Evolutionary conservation across 139 green algal genomes (phyloP).

Genomic region (Medakamo hakoo): DNA sequence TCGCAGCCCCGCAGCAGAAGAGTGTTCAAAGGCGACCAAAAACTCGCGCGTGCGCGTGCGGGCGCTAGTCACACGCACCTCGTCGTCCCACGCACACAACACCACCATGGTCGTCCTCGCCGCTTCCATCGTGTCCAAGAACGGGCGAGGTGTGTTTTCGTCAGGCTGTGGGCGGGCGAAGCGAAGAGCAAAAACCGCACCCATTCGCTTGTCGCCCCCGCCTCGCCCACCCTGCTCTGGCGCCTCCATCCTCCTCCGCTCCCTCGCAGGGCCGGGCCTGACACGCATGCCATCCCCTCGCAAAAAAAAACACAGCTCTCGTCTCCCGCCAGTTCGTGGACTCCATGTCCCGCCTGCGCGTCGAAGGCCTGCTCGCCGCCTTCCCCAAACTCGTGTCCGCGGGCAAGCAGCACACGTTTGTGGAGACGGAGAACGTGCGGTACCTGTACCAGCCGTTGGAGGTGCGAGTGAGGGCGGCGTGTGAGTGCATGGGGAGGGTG

Average conservation of each 20-base stretch:
- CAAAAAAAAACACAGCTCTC: slow-evolving; percentile 73
- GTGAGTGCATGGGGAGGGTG: background rate
- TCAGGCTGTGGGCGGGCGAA: background rate
- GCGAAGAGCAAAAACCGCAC: background rate
- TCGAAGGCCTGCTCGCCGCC: slow-evolving; percentile 93
- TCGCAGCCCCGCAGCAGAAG: no score
- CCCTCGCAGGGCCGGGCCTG: no score
- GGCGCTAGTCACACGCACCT: no score
- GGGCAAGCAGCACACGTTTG: slow-evolving; percentile 96
- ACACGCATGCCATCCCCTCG: no score
- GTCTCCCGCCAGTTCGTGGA: slow-evolving; percentile 95
- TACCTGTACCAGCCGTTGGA: slow-evolving; percentile 99
- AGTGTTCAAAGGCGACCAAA: no score
- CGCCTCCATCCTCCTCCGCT: background rate
- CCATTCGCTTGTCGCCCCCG: background rate
- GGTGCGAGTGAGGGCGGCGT: slow-evolving; percentile 22
- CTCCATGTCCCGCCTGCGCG: slow-evolving; percentile 92
- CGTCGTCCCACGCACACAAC: no score
- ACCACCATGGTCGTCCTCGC: slow-evolving; percentile 86
- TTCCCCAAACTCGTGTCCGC: slow-evolving; percentile 95
- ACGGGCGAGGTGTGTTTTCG: slow-evolving; percentile 58
- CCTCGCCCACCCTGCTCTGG: background rate
- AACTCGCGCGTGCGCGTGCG: no score
- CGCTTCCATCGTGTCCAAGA: slow-evolving; percentile 75
- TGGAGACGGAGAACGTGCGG: slow-evolving; percentile 97